A percentile compares a stretch with the other conserved stretches of the same genome.
Evolutionary conservation across 1,284 basidiomycete genomes (phyloP).

Genomic region (Heliocybe sulcata): DNA sequence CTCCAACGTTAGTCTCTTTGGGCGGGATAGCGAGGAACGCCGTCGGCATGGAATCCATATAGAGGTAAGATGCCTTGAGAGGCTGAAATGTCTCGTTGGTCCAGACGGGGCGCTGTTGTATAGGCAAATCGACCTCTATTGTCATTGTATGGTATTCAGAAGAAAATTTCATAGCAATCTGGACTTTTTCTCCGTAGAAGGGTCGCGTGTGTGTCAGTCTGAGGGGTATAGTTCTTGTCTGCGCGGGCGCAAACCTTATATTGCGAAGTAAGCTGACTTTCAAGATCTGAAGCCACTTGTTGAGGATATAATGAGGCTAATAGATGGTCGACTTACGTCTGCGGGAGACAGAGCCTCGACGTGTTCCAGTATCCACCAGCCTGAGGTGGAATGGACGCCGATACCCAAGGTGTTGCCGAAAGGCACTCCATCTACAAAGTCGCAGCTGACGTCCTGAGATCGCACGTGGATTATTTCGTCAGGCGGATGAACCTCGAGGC

Average conservation of each 20-base stretch:
- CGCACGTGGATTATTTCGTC: slow-evolving; percentile 28
- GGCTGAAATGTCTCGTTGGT: slow-evolving; percentile 21
- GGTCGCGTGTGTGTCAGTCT: slow-evolving; percentile 29
- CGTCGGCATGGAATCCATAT: slow-evolving; percentile 44
- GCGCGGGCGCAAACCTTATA: slow-evolving; percentile 44
- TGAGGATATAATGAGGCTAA: neutral
- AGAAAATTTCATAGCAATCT: slow-evolving; percentile 26
- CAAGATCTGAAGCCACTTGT: slow-evolving; percentile 23
- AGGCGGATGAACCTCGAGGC: slow-evolving; percentile 30
- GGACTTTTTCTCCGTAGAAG: slow-evolving; percentile 21
- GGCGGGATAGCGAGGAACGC: slow-evolving; percentile 55
- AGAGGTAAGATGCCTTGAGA: slow-evolving; percentile 55
- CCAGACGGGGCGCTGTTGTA: slow-evolving; percentile 38
- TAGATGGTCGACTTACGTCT: slow-evolving; percentile 6
- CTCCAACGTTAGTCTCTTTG: slow-evolving; percentile 14
- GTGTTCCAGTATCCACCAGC: slow-evolving; percentile 42
- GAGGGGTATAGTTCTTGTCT: slow-evolving; percentile 52
- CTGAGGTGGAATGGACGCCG: slow-evolving; percentile 42
- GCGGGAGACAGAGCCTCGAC: slow-evolving; percentile 12
- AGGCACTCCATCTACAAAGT: slow-evolving; percentile 62
- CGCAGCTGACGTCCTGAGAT: slow-evolving; percentile 47
- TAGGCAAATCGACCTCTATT: slow-evolving; percentile 27
- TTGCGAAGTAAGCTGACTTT: slow-evolving; percentile 24
- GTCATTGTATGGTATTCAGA: slow-evolving; percentile 10
- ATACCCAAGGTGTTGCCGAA: slow-evolving; percentile 64